phyloP scores from a whole-genome alignment of 2,329 filamentous ascomycete species.

The Alternaria panax region DNA sequence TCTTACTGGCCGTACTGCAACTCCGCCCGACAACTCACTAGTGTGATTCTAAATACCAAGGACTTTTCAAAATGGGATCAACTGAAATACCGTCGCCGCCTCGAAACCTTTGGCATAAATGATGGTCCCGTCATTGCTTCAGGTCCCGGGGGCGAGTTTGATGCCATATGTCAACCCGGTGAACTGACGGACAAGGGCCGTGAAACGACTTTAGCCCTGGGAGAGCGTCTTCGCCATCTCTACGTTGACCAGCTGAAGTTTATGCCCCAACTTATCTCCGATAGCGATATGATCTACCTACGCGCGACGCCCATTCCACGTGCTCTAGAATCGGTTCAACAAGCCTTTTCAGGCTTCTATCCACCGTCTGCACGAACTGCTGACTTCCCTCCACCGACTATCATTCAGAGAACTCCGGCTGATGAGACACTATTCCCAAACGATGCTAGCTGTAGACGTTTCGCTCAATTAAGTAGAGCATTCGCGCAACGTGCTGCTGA shows the following conservation, averaged over 20 bases:
- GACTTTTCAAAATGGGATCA: constrained; percentile 64
- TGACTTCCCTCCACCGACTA: constrained; percentile 54
- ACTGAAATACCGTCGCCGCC: constrained; percentile 70
- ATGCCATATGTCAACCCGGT: constrained; percentile 70
- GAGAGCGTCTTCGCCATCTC: constrained; percentile 57
- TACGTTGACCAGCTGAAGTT: constrained; percentile 60
- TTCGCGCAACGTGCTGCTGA: constrained; percentile 58
- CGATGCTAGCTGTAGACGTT: constrained; percentile 57
- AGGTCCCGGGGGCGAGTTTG: constrained; percentile 73
- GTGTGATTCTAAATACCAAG: constrained; percentile 64
- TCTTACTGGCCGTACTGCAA: constrained; percentile 88
- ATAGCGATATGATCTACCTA: constrained; percentile 55
- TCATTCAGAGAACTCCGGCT: constrained; percentile 54
- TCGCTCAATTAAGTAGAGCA: constrained; percentile 56
- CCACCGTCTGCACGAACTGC: constrained; percentile 53
- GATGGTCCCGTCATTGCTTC: constrained; percentile 70
- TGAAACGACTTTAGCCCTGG: constrained; percentile 58
- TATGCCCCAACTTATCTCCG: constrained; percentile 55
- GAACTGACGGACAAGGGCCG: constrained; percentile 60
- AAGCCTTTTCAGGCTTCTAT: constrained; percentile 59
- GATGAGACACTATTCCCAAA: constrained; percentile 62
- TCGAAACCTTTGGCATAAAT: constrained; percentile 80
- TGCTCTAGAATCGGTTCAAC: constrained; percentile 60
- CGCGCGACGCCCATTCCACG: constrained; percentile 59
- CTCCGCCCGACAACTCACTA: constrained; percentile 73